Percentiles rank a stretch among this genome's conserved stretches.
phyloP scores from a whole-genome alignment of 371 early-diverging fungal genomes.

The Saksenaea oblongispora region DNA sequence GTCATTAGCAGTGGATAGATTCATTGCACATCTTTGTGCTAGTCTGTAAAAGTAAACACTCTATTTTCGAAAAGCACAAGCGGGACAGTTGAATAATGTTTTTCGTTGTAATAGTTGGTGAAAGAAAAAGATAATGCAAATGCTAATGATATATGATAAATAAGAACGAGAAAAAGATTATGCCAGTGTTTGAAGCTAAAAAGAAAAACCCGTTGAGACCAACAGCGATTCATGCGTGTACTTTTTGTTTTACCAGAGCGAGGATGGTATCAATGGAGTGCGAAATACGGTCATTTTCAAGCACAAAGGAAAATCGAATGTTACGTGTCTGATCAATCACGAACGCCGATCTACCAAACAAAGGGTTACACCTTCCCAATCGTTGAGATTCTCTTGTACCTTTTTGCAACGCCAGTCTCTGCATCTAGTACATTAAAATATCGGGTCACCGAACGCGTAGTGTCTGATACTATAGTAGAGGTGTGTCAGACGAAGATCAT shows the following conservation, averaged over 20 bases:
- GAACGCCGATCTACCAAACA: conserved; percentile 22
- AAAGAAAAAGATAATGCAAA: neutral
- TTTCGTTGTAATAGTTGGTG: neutral
- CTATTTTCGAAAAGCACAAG: no score
- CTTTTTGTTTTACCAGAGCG: conserved; percentile 20
- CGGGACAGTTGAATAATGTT: no score
- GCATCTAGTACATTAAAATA: conserved; percentile 29
- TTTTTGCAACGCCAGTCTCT: conserved; percentile 14
- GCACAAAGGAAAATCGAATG: conserved; percentile 30
- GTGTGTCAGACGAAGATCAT: neutral
- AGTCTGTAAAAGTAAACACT: no score
- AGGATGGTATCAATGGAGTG: conserved; percentile 39
- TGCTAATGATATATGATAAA: neutral
- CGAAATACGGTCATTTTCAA: conserved; percentile 27
- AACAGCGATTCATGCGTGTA: no score
- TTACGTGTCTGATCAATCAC: conserved; percentile 31
- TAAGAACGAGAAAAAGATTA: neutral
- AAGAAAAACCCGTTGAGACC: no score
- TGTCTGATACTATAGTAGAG: conserved; percentile 27
- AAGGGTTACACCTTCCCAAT: neutral
- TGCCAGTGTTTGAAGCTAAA: conserved; percentile 17
- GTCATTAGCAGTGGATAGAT: no score
- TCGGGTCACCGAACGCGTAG: conserved; percentile 29
- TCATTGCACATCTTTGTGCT: no score
- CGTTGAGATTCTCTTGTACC: neutral